Base-by-base conservation (phyloP, 148 eudicot species). In the Diospyros lotus region DNA sequence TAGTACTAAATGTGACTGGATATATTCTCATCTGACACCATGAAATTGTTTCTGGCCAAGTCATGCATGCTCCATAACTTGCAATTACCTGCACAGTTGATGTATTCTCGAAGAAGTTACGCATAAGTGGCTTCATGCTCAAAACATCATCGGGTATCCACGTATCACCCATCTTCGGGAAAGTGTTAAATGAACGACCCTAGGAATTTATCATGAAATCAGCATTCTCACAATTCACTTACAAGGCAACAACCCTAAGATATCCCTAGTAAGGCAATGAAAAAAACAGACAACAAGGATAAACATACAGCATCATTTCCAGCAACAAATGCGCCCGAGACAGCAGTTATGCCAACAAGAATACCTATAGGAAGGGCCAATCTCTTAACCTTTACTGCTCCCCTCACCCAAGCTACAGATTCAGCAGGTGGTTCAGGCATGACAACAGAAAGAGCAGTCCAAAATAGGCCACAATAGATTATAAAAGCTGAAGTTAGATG, bases 371-470 rank as follows among this genome's bases (percentile, higher is more conserved):
- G 99, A 75, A 95, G 78, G 50, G 89, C 98, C 58, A 95, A 84
- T 73, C 93, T 85, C 87, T 84, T 91, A 63, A 95, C 89, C 85
- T 91, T 95, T 78, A 93, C 90, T 59, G 99, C 99, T 72, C 97
- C 98, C 18, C 78, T 82, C 64, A 91, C 99, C 96, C 99, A 92
- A 70, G 90, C 88, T 66, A 91, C 42, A 8, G 98, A 95, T 85
- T 89, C 99, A 64, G 97, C 86, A 51, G 98, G 99, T 71, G 99
- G 98, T 86, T 95, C 99, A 62, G 99, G 99, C 98, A 95, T 87
- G 75, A 95, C 97, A 70, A 95, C 99, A 54, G 99, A 89, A 72
- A 95, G 93, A 72, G 93, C 98, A 46, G 94, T 93, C 99, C 99
- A 95, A 73, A 95, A 81, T 51, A 95, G 94, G 48, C 98, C 98